Evolutionary conservation across 345 rosid species (phyloP).

Genomic region (Iberis pinnata): DNA sequence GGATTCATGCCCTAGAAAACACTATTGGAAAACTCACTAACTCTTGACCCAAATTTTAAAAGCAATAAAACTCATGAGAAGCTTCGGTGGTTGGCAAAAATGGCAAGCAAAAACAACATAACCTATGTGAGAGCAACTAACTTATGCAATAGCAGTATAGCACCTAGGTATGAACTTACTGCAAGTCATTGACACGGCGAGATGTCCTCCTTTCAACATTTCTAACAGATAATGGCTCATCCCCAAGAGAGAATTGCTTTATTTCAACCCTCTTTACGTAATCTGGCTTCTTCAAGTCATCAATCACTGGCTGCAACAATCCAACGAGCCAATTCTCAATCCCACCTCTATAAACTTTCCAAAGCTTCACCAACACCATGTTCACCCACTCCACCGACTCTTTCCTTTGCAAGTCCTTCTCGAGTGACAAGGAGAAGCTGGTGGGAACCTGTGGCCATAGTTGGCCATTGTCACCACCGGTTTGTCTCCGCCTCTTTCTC

Average conservation of each 20-base stretch:
- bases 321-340: conserved; percentile 92
- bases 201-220: conserved; percentile 95
- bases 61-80: neutral
- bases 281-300: conserved; percentile 83
- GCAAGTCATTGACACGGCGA: conserved; percentile 85
- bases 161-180: conserved; percentile 46
- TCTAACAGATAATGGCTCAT: conserved; percentile 88
- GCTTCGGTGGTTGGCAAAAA: neutral
- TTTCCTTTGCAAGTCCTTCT: conserved; percentile 92
- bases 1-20: neutral
- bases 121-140: neutral
- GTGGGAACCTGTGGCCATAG: conserved; percentile 81
- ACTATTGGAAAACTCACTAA: neutral
- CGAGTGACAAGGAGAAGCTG: conserved; percentile 72
- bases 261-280: conserved; percentile 89
- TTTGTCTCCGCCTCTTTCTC: conserved; percentile 40
- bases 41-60: neutral
- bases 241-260: conserved; percentile 89
- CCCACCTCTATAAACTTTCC: conserved; percentile 93
- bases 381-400: conserved; percentile 99
- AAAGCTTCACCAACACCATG: conserved; percentile 91
- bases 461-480: conserved; percentile 25
- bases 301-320: conserved; percentile 94
- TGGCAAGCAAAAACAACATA: neutral
- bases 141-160: neutral